Evolutionary conservation across 1,284 basidiomycete genomes (phyloP).

Genomic region (Cerioporus squamosus): DNA sequence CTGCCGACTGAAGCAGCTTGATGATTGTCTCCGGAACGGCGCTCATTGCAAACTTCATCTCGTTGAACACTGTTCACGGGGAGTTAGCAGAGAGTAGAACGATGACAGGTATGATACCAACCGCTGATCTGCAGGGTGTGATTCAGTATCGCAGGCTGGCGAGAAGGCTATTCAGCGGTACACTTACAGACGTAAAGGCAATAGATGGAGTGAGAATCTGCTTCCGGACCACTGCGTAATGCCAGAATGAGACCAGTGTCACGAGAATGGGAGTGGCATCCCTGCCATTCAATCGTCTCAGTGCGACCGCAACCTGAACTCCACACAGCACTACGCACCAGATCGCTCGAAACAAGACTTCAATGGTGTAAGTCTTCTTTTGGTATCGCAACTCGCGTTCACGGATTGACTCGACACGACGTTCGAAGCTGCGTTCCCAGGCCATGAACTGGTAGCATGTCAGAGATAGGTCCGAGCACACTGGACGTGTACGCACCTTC

Average conservation of each 20-base stretch:
- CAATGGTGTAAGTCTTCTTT: constrained; percentile 84
- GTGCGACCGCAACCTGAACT: not conserved
- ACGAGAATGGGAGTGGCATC: constrained; percentile 75
- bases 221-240: constrained; percentile 76
- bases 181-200: constrained; percentile 85
- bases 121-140: constrained; percentile 48
- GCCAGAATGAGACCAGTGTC: constrained; percentile 81
- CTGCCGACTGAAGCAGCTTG: constrained; percentile 82
- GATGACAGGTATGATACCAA: constrained; percentile 25
- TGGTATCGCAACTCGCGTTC: constrained; percentile 84
- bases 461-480: not conserved
- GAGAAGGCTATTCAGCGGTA: not conserved
- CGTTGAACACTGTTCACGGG: constrained; percentile 69
- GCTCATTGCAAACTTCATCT: constrained; percentile 84
- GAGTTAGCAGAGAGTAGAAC: not conserved
- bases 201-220: constrained; percentile 79
- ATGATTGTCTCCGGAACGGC: constrained; percentile 90
- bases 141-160: not conserved
- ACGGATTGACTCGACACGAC: constrained; percentile 72
- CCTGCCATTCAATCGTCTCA: constrained; percentile 41
- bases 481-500: constrained; percentile 53
- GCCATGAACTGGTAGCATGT: constrained; percentile 76
- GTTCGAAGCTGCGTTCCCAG: constrained; percentile 93
- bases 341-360: constrained; percentile 78
- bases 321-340: constrained; percentile 52